Evolutionary conservation across 2,329 filamentous ascomycete genomes (phyloP).

Genomic region (Teratosphaeria pseudoeucalypti): DNA sequence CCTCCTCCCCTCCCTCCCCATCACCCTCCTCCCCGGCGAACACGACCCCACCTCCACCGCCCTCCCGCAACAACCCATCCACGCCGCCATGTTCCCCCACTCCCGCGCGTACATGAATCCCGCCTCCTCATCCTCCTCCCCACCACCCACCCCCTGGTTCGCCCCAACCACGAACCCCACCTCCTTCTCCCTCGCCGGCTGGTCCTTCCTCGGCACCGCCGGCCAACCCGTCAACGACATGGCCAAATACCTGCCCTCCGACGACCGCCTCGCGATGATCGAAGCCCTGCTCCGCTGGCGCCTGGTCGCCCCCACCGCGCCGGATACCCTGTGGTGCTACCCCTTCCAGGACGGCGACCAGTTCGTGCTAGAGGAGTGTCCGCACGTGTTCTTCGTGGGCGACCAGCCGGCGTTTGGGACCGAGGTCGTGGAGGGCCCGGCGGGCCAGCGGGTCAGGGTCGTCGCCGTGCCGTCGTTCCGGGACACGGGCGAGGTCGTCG

Average conservation of each 20-base stretch:
- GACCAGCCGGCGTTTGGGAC: conserved; percentile 51
- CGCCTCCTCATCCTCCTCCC: conserved; percentile 7
- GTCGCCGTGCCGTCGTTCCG: conserved; percentile 77
- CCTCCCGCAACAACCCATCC: conserved; percentile 86
- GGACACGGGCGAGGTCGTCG: conserved; percentile 64
- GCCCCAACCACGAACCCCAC: conserved; percentile 48
- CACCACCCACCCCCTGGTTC: neutral
- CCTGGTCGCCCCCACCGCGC: conserved; percentile 82
- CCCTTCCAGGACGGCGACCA: conserved; percentile 91
- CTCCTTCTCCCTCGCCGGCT: conserved; percentile 83
- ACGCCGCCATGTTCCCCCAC: conserved; percentile 79
- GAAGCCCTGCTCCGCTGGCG: conserved; percentile 91
- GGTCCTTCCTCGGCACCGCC: conserved; percentile 73
- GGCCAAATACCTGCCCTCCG: conserved; percentile 69
- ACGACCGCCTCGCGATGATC: conserved; percentile 77
- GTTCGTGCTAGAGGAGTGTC: conserved; percentile 74
- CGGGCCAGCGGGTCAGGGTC: conserved; percentile 61
- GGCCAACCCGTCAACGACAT: conserved; percentile 93
- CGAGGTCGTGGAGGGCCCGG: conserved; percentile 41
- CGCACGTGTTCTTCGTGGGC: conserved; percentile 77
- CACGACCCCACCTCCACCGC: conserved; percentile 81
- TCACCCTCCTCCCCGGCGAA: conserved; percentile 78
- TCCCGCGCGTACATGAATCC: conserved; percentile 57
- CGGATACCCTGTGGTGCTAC: conserved; percentile 93
- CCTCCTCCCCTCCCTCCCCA: conserved; percentile 72